Conservation (phyloP, 192 early-diverging fungal species). For the Coemansia sp. region DNA sequence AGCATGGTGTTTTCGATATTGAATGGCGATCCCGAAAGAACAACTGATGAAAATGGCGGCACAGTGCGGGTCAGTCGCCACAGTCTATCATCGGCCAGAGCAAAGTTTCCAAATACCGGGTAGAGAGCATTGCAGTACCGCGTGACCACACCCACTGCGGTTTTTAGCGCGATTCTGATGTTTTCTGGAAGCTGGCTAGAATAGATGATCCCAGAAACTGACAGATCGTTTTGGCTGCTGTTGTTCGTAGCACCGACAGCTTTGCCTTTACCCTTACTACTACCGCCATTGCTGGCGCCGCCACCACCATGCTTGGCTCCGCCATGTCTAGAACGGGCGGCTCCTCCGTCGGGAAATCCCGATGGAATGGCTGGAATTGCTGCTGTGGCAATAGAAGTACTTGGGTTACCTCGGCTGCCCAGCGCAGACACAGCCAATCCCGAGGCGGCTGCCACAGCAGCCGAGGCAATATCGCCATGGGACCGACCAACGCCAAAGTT, state of each 20-base stretch:
- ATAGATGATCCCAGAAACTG: constrained; percentile 11
- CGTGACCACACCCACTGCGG: constrained; percentile 34
- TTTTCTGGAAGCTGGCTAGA: constrained; percentile 29
- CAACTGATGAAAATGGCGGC: constrained; percentile 42
- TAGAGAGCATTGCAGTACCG: constrained; percentile 47
- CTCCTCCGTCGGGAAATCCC: neutral
- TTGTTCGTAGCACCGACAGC: neutral
- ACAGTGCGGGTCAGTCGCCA: constrained; percentile 44
- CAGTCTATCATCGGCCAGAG: constrained; percentile 46
- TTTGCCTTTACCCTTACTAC: neutral
- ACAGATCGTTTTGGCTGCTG: neutral
- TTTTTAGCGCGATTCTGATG: constrained; percentile 35
- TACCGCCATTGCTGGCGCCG: neutral
- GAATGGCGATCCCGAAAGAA: constrained; percentile 38
- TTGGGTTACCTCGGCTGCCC: neutral
- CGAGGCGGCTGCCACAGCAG: neutral
- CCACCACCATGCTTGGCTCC: neutral
- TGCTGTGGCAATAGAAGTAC: neutral
- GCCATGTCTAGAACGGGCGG: neutral
- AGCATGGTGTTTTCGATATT: constrained; percentile 40
- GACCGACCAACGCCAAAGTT: constrained; percentile 16
- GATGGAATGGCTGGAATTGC: neutral
- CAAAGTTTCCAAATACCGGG: constrained; percentile 42
- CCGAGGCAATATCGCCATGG: neutral
- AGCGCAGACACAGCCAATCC: neutral